phyloP scores from a whole-genome alignment of 129 eudicot genomes.

The Cynara cardunculus region DNA sequence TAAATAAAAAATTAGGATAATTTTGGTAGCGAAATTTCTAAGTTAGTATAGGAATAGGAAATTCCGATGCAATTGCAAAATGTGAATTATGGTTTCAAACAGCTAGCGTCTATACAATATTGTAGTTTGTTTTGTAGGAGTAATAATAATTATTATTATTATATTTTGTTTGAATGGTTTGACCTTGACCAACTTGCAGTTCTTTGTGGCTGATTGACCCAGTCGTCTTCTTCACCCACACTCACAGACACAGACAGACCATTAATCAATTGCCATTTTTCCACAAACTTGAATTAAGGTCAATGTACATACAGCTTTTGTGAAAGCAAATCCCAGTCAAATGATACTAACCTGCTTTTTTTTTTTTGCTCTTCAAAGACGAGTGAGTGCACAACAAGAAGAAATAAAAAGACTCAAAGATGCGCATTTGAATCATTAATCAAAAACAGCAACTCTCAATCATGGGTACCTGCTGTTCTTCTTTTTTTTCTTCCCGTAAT shows the following conservation, averaged over 20 bases:
- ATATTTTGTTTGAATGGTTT: not conserved
- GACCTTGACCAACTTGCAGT: constrained; percentile 12
- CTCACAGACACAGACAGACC: not conserved
- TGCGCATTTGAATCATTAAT: constrained; percentile 6
- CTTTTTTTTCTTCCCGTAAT: constrained; percentile 28
- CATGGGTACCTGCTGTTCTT: constrained; percentile 47
- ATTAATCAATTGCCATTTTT: not conserved
- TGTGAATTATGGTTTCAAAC: not conserved
- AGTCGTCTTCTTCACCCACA: constrained; percentile 22
- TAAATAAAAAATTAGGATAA: no score
- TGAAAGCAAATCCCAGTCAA: constrained; percentile 20
- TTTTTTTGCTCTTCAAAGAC: not conserved
- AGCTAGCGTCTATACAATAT: not conserved
- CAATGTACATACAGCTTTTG: not conserved
- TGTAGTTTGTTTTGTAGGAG: no score
- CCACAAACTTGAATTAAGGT: not conserved
- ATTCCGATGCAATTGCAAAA: constrained; percentile 1
- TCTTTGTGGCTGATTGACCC: not conserved
- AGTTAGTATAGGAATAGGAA: no score
- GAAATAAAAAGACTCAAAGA: not conserved
- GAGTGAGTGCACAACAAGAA: no score
- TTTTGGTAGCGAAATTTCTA: no score
- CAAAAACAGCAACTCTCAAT: not conserved
- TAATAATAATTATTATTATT: not conserved
- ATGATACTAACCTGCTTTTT: not conserved